These are phyloP conservation scores for Leccinum boreale DNA, from an alignment of 768 basidiomycete species.

Conservation along the genomic window DNA sequence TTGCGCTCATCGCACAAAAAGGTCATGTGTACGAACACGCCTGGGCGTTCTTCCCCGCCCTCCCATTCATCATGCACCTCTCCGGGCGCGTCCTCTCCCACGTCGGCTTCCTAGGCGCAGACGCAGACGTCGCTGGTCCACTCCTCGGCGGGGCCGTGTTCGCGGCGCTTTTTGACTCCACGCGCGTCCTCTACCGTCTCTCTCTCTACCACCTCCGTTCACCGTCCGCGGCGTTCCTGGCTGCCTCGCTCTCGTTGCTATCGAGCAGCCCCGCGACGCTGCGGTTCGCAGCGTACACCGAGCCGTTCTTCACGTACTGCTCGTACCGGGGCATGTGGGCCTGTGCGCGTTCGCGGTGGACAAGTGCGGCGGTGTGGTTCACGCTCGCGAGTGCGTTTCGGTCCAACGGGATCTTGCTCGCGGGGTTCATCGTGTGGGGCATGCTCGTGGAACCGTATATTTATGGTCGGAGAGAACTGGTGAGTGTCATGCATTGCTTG, in stretches of 20 bases:
- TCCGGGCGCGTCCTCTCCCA: slow-evolving; percentile 24
- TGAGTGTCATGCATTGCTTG: slow-evolving; percentile 15
- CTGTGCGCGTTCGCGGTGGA: slow-evolving; percentile 42
- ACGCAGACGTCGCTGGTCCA: slow-evolving; percentile 17
- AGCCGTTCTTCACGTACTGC: slow-evolving; percentile 82
- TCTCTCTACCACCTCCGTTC: slow-evolving; percentile 56
- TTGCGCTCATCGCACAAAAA: slow-evolving; percentile 58
- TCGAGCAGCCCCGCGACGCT: slow-evolving; percentile 78
- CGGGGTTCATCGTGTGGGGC: slow-evolving; percentile 80
- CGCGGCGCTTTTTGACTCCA: slow-evolving; percentile 39
- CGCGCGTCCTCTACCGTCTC: slow-evolving; percentile 52
- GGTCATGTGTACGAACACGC: slow-evolving; percentile 71
- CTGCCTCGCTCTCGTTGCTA: slow-evolving; percentile 67
- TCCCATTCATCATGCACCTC: slow-evolving; percentile 51
- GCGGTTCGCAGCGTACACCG: slow-evolving; percentile 70
- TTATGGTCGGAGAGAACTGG: slow-evolving; percentile 27
- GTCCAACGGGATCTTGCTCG: slow-evolving; percentile 73
- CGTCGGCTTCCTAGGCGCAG: not conserved
- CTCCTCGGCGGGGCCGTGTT: slow-evolving; percentile 39
- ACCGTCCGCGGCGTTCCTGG: slow-evolving; percentile 55
- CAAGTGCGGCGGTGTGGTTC: slow-evolving; percentile 58
- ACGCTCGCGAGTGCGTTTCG: slow-evolving; percentile 62
- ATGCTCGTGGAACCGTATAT: slow-evolving; percentile 56
- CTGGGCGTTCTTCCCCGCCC: slow-evolving; percentile 84
- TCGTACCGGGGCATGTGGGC: slow-evolving; percentile 55